Evolutionary conservation across 2,329 filamentous ascomycete species (phyloP), one percentile per base, ranked within the genome.

Genomic region (Apiospora pterosperma): DNA sequence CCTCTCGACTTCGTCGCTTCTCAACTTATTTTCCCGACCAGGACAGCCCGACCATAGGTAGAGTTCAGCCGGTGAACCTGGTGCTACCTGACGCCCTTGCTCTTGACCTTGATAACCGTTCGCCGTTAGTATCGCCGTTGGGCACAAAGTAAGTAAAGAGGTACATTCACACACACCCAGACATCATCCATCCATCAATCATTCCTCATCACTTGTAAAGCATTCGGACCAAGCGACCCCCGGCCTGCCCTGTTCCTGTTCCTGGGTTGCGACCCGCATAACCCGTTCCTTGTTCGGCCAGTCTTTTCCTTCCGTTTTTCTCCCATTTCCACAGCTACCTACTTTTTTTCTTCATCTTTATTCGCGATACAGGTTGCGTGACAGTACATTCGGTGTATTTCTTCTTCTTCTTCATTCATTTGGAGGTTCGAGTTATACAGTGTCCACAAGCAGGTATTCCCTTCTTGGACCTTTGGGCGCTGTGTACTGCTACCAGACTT

Each of bases 31-130:
- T 55, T 55, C 48, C 48, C 59, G 59, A 61, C 59, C 36, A 39
- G 59, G 59, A 61, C 59, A 61, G 59, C 59, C 59, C 59, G 36
- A 61, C 59, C 59, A 61, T 61, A n/a, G 59, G 59, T 31, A 61
- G 59, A 41, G 28, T 41, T 28, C 36, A 41, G 59, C 59, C 41
- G 59, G 36, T 61, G 10, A 41, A 39, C 36, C 36, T 38, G 12
- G 23, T 41, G 59, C 59, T 41, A n/a, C 59, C 59, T 23, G 59
- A 61, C 59, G 16, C 39, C 34, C 59, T 39, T 21, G 36, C 36
- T 21, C 59, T 41, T 7, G 59, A 39, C 59, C 5, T 61, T n/a
- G 48, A 61, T 36, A 41, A 23, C 23, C 59, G n/a, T n/a, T 61
- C 28, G 23, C 28, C 59, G 23, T 21, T 41, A 41, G 59, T 25